Evolutionary conservation across 192 early-diverging fungal genomes (phyloP), one percentile per base, ranked within the genome.

Genomic region (Piromyces finnis): DNA sequence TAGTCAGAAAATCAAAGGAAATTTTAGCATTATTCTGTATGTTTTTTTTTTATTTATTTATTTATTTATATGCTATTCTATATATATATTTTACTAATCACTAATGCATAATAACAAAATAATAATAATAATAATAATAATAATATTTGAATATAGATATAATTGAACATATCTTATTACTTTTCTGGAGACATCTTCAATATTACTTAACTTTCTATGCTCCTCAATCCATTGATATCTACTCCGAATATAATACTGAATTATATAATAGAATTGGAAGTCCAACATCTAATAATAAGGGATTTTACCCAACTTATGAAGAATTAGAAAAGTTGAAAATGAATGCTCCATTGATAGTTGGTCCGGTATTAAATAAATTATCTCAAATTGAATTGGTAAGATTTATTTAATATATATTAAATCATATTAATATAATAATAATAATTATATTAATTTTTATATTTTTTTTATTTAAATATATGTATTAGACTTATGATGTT

Each of bases 121-220:
- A 37, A 29, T 83, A 80, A 26, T 1, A 29, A 28, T 81, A n/a
- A 80, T 9, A 12, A 28, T 22, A 7, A 37, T 30, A 26, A 51
- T 3, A 51, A 88, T 82, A 87, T 86, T 78, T 78, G 86, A n/a
- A 80, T 90, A 14, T 88, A 91, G 82, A 86, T 88, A 79, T 84
- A 26, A 77, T 82, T 30, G 83, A 84, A 29, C 83, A 84, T 28
- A 81, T 89, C 0, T 82, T 93, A 36, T 87, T 92, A 37, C 84
- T 94, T 82, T 81, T 93, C 79, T 94, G 93, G 93, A 87, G 92
- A 7, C 93, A 94, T 81, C 83, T 94, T 79, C 86, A 90, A 39
- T 90, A 88, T 80, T 93, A 88, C 22, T 68, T 68, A 68, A n/a
- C 26, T 26, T 68, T 68, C 26, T 68, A 68, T 68, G 51, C 51